Conservation (phyloP, 1,284 basidiomycete genomes). For the Ceratobasidium sp. region DNA sequence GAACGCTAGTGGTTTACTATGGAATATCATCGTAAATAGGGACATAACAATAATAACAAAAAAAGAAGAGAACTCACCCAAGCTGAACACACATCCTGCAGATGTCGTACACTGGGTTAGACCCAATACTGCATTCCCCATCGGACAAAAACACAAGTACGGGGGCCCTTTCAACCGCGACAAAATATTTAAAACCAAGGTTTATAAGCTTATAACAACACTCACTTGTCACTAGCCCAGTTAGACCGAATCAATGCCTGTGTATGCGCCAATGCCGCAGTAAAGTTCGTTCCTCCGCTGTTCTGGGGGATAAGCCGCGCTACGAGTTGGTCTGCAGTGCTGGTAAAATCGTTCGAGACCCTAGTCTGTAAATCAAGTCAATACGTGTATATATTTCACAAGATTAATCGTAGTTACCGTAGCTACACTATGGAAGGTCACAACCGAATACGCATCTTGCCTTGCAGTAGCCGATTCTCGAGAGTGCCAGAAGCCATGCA, state of each 20-base stretch:
- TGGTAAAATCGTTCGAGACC: slow-evolving; percentile 62
- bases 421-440: slow-evolving; percentile 61
- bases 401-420: slow-evolving; percentile 43
- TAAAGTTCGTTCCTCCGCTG: slow-evolving; percentile 62
- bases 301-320: slow-evolving; percentile 56
- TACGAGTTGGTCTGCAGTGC: slow-evolving; percentile 61
- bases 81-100: slow-evolving; percentile 60
- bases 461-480: slow-evolving; percentile 57
- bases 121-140: slow-evolving; percentile 61
- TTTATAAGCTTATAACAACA: neutral
- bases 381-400: slow-evolving; percentile 44
- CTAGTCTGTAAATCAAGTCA: slow-evolving; percentile 26
- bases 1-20: slow-evolving; percentile 66
- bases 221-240: slow-evolving; percentile 68
- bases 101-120: slow-evolving; percentile 60
- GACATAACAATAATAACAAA: neutral
- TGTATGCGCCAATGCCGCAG: slow-evolving; percentile 56
- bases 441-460: slow-evolving; percentile 61
- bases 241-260: slow-evolving; percentile 58
- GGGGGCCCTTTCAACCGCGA: slow-evolving; percentile 57
- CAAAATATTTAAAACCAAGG: neutral
- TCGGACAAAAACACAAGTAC: slow-evolving; percentile 71
- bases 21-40: neutral
- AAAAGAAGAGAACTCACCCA: slow-evolving; percentile 56
- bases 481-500: slow-evolving; percentile 65